Evolutionary conservation across 345 rosid species (phyloP).

Genomic region (Erucastrum elatum): DNA sequence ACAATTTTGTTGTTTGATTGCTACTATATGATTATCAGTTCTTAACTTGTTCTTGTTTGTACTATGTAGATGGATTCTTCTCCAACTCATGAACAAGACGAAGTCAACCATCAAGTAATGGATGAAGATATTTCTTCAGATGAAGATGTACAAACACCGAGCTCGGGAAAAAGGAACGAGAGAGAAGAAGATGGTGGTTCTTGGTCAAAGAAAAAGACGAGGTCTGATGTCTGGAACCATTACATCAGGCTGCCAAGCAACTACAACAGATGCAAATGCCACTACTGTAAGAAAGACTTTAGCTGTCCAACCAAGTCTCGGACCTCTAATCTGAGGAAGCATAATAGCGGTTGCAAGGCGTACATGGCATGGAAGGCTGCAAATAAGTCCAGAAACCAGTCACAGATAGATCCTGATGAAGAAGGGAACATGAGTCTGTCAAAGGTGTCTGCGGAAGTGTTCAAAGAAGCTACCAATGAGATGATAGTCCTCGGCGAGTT

Average conservation of each 20-base stretch:
- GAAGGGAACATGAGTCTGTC: neutral
- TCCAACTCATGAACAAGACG: no score
- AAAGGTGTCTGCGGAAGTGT: neutral
- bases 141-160: neutral
- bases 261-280: neutral
- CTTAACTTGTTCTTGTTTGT: no score
- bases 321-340: no score
- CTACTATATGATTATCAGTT: no score
- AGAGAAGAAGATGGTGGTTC: no score
- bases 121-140: neutral
- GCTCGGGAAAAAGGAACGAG: neutral
- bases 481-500: neutral
- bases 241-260: no score
- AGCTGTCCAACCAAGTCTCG: neutral
- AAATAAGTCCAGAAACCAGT: neutral
- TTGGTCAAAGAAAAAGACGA: no score
- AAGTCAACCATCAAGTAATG: no score
- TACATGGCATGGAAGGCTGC: neutral
- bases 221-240: neutral
- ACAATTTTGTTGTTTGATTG: no score
- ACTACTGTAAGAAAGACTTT: neutral
- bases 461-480: neutral
- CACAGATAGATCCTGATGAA: neutral
- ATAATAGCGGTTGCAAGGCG: no score
- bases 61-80: no score